Percentiles rank a stretch among this genome's conserved stretches.
phyloP scores from a whole-genome alignment of 805 yeast species.

The Starmerella roubikii region DNA sequence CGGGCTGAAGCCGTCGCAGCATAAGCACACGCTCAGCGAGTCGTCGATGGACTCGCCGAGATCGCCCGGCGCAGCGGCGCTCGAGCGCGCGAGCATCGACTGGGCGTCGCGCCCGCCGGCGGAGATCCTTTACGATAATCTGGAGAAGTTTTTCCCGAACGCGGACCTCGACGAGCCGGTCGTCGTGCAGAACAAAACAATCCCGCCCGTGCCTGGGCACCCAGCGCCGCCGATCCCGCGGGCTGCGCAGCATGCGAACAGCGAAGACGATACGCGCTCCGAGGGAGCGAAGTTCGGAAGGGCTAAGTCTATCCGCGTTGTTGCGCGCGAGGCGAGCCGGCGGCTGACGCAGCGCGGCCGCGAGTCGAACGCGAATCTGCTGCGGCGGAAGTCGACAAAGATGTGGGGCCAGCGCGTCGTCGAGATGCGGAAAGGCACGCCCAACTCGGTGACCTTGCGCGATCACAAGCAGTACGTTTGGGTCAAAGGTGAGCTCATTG shows the following conservation, averaged over 20 bases:
- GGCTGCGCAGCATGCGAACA: not conserved
- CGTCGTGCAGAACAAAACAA: conserved; percentile 24
- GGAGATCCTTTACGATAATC: conserved; percentile 80
- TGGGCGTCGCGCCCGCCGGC: conserved; percentile 89
- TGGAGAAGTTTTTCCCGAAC: conserved; percentile 84
- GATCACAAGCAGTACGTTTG: conserved; percentile 77
- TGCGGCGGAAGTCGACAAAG: conserved; percentile 75
- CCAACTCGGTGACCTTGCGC: conserved; percentile 44
- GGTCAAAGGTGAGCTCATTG: conserved; percentile 95
- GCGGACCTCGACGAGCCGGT: conserved; percentile 88
- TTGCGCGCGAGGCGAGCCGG: conserved; percentile 73
- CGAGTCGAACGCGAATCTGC: conserved; percentile 20
- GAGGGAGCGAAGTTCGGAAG: conserved; percentile 27
- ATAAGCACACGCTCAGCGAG: conserved; percentile 5
- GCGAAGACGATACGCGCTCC: not conserved
- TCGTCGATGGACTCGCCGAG: conserved; percentile 10
- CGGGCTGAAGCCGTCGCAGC: conserved; percentile 2
- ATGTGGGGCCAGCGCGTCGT: conserved; percentile 95
- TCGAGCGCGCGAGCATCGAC: conserved; percentile 13
- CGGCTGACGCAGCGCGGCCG: conserved; percentile 29
- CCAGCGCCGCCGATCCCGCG: no score
- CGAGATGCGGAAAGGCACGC: conserved; percentile 51
- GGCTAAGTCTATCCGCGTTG: conserved; percentile 83
- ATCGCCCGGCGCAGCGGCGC: conserved; percentile 7
- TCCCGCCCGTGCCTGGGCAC: not conserved